These are phyloP conservation scores for Leonotis leonurus DNA, from an alignment of 257 asterid species.

Conservation along the genomic window DNA sequence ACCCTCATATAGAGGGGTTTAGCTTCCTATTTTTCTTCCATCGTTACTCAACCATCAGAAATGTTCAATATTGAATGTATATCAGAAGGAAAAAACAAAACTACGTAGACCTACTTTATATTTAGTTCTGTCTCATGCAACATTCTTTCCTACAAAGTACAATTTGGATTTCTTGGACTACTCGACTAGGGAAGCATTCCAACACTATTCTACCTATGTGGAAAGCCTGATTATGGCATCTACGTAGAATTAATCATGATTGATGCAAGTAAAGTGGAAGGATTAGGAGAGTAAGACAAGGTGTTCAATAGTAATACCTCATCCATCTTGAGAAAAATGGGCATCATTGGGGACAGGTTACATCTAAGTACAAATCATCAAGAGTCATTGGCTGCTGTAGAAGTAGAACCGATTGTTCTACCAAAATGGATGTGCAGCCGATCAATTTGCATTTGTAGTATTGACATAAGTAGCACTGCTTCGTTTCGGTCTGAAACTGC, in stretches of 20 bases:
- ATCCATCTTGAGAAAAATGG: too few relatives aligned
- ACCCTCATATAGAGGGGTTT: too few relatives aligned
- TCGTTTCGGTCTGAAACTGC: not conserved
- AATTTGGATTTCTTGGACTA: not conserved
- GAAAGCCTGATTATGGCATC: slow-evolving; percentile 9
- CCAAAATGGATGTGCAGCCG: not conserved
- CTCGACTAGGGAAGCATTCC: not conserved
- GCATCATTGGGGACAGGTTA: too few relatives aligned
- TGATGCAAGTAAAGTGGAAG: not conserved
- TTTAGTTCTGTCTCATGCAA: not conserved
- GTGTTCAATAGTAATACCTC: not conserved
- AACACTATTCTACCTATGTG: slow-evolving; percentile 4
- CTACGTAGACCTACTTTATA: not conserved
- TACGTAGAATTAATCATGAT: slow-evolving; percentile 6
- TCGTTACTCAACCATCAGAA: too few relatives aligned
- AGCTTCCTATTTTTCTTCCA: too few relatives aligned
- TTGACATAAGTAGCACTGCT: not conserved
- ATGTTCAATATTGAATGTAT: too few relatives aligned
- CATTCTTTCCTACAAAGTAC: slow-evolving; percentile 1
- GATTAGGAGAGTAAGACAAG: not conserved
- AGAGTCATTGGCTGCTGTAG: too few relatives aligned
- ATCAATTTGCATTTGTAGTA: not conserved
- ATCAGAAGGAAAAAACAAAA: too few relatives aligned
- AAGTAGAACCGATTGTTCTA: not conserved
- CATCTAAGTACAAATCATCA: too few relatives aligned